Evolutionary conservation across 2,329 filamentous ascomycete genomes (phyloP), one percentile per base, ranked within the genome.

Genomic region (Penicillium sp.): DNA sequence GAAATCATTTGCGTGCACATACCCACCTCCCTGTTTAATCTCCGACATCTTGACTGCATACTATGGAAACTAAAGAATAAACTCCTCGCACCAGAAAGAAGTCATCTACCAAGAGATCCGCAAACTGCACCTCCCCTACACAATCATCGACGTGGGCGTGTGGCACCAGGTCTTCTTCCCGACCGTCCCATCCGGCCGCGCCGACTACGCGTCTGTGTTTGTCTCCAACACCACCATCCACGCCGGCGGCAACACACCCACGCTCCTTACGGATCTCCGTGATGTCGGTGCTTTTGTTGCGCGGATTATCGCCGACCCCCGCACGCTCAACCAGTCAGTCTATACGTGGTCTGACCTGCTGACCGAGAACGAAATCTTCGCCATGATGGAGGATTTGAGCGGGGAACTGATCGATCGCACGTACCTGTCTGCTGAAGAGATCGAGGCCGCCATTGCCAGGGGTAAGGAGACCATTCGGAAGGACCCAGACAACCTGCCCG

Each of bases 121-220:
- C 63, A 66, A 71, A n/a, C 61, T 81, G 0, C 66, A 74, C 13
- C 72, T 86, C 0, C 79, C 81, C 0, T 86, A 82, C 70, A 86
- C 84, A 0, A 70, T 83, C 65, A 80, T 86, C 46, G 84, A 86
- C 56, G 78, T 84, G 1, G 84, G 84, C 5, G 84, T 72, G 69
- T 86, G 84, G 84, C 80, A 83, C 62, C 82, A 85, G 62, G 60
- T 81, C 21, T 69, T 71, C 1, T 69, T 79, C 11, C 78, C 78
- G 3, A 60, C 51, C 0, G 49, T 83, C 0, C 78, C 79, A 7
- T 78, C 74, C 2, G 60, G 60, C 13, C 19, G 46, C 7, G 6
- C 49, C 7, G 47, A 57, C 30, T 54, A 58, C 23, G 49, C 41
- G 2, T 26, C 26, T 4, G 5, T 57, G 15, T 13, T 41, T 11